Base-by-base conservation (phyloP, 202 grass and related monocot species). In the Zoysia matrella region DNA sequence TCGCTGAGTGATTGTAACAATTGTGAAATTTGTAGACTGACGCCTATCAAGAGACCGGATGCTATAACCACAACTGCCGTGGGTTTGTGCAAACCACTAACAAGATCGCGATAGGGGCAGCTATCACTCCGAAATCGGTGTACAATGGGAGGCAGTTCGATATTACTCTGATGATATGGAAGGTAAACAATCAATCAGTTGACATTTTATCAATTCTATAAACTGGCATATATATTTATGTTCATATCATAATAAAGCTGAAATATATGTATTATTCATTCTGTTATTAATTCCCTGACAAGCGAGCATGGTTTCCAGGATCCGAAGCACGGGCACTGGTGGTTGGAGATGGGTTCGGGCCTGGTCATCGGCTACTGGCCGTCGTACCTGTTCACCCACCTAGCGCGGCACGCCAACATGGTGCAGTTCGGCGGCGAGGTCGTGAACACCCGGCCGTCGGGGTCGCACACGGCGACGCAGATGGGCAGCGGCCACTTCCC, bases 371-470 rank as follows among this genome's bases (percentile, higher is more conserved):
- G 94, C 8, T 97, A 94, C 68, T 94, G 94, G 94, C 94, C 94
- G 39, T 90, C 94, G 10, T 83, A 87, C 63, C 58, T 94, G 12
- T 97, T 97, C 81, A 97, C 80, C 18, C 90, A 97, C 72, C 80
- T 97, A 71, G 90, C 88, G 12, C 78, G 85, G 67, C 92, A 92
- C 62, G 92, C 90, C 6, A 89, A 89, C 74, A 94, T 97, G 94
- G 92, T 97, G 75, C 94, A 97, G 70, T 97, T 94, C 8, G 92
- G 94, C 3, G 94, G 94, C 22, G 94, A 97, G 90, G 67, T 97
- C 4, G 86, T 94, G 1, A 97, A 97, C 70, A 76, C 62, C 1
- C 42, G 80, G 61, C 77, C 82, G 22, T 73, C 86, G 0, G 92
- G 94, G 11, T 79, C 79, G 18, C 94, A 97, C 76, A 91, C 94